These are phyloP conservation scores for Ceratocystis eucalypticola DNA, from an alignment of 2,329 filamentous ascomycete genomes.

Conservation along the genomic window DNA sequence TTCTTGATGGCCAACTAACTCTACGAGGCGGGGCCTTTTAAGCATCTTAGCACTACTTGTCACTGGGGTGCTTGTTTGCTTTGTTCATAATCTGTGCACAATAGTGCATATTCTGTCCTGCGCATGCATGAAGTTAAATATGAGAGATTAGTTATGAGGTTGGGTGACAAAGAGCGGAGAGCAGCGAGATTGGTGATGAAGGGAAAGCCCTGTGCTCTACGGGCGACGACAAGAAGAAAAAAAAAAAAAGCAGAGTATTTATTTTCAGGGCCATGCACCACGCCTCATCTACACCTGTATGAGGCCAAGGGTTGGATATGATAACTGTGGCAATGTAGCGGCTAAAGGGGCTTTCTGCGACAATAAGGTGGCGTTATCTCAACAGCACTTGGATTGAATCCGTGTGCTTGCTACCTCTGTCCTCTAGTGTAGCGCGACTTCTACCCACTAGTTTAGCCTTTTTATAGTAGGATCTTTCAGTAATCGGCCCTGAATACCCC, in stretches of 20 bases:
- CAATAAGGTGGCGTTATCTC: background rate
- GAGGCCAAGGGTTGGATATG: too few relatives aligned
- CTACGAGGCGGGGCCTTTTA: background rate
- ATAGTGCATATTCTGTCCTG: background rate
- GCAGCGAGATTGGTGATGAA: background rate
- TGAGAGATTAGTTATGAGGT: background rate
- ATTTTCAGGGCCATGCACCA: background rate
- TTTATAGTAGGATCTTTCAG: background rate
- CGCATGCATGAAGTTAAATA: background rate
- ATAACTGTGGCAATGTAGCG: too few relatives aligned
- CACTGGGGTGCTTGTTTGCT: background rate
- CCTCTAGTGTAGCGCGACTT: background rate
- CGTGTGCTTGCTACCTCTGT: background rate
- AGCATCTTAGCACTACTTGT: background rate
- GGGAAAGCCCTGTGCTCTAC: background rate
- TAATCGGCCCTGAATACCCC: conserved; percentile 1
- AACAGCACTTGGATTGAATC: too few relatives aligned
- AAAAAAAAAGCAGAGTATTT: background rate
- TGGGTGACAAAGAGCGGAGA: background rate
- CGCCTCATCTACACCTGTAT: background rate
- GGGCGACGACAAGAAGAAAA: background rate
- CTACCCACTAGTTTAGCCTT: too few relatives aligned
- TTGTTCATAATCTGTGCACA: background rate
- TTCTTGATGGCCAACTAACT: background rate
- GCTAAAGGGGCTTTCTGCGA: background rate